Percentiles rank a stretch among this genome's conserved stretches.
These are phyloP conservation scores for Halenospora varia DNA, from an alignment of 495 filamentous ascomycete genomes.

Conservation along the genomic window DNA sequence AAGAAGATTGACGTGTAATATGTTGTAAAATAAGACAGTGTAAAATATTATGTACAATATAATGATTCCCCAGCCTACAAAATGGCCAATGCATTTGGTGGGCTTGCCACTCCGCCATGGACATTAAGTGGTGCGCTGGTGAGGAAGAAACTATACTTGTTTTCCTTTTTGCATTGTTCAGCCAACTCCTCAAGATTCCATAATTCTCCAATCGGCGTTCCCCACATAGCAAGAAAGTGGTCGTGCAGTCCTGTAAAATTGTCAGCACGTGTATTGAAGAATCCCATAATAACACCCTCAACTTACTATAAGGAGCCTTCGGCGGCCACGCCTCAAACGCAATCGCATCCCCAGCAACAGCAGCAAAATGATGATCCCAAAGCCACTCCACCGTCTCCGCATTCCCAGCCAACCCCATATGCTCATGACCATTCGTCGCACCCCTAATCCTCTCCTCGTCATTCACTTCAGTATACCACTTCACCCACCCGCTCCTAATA, in stretches of 20 bases:
- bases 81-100: constrained; percentile 23
- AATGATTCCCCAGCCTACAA: constrained; percentile 1
- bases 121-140: constrained; percentile 23
- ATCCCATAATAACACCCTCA: background rate
- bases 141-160: constrained; percentile 23
- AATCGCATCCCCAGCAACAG: constrained; percentile 46
- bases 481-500: constrained; percentile 57
- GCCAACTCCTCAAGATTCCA: constrained; percentile 50
- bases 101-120: constrained; percentile 20
- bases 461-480: constrained; percentile 41
- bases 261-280: background rate
- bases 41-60: too few relatives aligned
- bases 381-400: constrained; percentile 55
- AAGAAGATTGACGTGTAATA: background rate
- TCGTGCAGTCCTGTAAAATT: constrained; percentile 35
- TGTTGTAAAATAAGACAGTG: too few relatives aligned
- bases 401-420: constrained; percentile 54
- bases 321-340: constrained; percentile 37
- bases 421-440: constrained; percentile 41
- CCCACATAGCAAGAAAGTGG: constrained; percentile 50
- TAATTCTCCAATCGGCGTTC: constrained; percentile 54
- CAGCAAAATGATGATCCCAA: constrained; percentile 57
- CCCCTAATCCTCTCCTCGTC: constrained; percentile 36
- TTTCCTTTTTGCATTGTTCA: constrained; percentile 15
- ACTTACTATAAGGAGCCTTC: constrained; percentile 12